Base-by-base conservation (phyloP, 345 rosid genomes). In the Rhizophora mangle region DNA sequence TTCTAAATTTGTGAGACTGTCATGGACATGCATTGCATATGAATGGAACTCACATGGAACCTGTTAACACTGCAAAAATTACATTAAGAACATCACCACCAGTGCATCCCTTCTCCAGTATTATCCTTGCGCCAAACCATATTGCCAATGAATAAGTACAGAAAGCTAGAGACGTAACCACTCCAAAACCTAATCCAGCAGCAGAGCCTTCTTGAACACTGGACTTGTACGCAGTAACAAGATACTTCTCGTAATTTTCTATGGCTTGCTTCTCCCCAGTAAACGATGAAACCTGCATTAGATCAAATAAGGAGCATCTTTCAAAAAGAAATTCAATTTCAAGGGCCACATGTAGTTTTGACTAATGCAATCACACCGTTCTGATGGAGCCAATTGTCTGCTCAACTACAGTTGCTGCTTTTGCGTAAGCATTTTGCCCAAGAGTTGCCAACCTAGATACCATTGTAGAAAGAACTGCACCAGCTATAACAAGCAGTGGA, bases 301-400 rank as follows among this genome's bases (percentile, higher is more conserved):
- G 22, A 63, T 6, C 36, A 27, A 26, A 8, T 36, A 37, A 30
- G 64, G 19, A 72, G 61, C 26, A 30, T 31, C 26, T 29, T 22
- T 37, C 46, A 9, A 8, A 9, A 37, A 9, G 46, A 37, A 37
- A 37, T 37, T 37, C 10, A 10, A 37, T 47, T 21, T 52, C 21
- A 0, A 46, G 10, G 67, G 26, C 47, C 1, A 7, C 8, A 3
- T 26, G 6, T 18, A 9, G n/a, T 22, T 19, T 49, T 36, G 10
- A n/a, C 0, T 66, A 29, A 11, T 15, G n/a, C 47, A 8, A 39
- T 70, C 84, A 20, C 84, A 93, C 98, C 46, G 96, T 93, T 86
- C 89, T 74, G 54, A 93, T 93, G 8, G 97, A 87, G 57, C 98
- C 88, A 64, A 88, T 89, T 0, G 97, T 86, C 76, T 93, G 97